Evolutionary conservation across 2,329 filamentous ascomycete genomes (phyloP).

Genomic region (Fusarium sacchari): DNA sequence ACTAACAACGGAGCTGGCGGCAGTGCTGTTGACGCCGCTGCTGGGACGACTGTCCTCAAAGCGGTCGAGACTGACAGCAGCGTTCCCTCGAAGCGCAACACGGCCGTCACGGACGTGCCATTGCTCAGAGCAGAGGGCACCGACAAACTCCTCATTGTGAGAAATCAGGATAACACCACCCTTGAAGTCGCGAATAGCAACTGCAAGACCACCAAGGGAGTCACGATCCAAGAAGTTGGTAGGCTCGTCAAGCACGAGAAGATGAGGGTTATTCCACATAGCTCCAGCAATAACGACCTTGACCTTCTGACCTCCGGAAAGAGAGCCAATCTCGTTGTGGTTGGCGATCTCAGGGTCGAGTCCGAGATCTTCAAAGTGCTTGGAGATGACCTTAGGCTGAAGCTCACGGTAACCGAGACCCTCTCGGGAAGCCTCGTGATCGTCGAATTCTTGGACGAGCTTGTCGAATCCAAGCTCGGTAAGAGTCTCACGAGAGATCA

Average conservation of each 20-base stretch:
- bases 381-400: conserved; percentile 91
- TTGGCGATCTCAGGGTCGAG: conserved; percentile 98
- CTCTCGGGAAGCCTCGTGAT: conserved; percentile 98
- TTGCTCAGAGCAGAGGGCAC: conserved; percentile 93
- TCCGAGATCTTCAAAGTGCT: conserved; percentile 97
- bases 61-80: conserved; percentile 78
- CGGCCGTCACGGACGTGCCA: conserved; percentile 93
- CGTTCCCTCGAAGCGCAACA: conserved; percentile 83
- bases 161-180: conserved; percentile 99
- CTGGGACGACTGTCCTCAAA: conserved; percentile 85
- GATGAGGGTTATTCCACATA: conserved; percentile 99
- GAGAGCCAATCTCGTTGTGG: conserved; percentile 96
- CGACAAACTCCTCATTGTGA: conserved; percentile 99
- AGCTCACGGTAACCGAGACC: conserved; percentile 95
- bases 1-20: conserved; percentile 64
- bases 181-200: conserved; percentile 97
- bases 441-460: conserved; percentile 96
- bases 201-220: conserved; percentile 94
- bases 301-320: conserved; percentile 98
- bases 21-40: conserved; percentile 63
- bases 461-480: conserved; percentile 88
- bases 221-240: conserved; percentile 99
- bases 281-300: conserved; percentile 97
- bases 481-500: conserved; percentile 93
- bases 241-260: conserved; percentile 96